Evolutionary conservation across 768 basidiomycete species (phyloP), one percentile per base, ranked within the genome.

Genomic region (Mrakia blollopis): DNA sequence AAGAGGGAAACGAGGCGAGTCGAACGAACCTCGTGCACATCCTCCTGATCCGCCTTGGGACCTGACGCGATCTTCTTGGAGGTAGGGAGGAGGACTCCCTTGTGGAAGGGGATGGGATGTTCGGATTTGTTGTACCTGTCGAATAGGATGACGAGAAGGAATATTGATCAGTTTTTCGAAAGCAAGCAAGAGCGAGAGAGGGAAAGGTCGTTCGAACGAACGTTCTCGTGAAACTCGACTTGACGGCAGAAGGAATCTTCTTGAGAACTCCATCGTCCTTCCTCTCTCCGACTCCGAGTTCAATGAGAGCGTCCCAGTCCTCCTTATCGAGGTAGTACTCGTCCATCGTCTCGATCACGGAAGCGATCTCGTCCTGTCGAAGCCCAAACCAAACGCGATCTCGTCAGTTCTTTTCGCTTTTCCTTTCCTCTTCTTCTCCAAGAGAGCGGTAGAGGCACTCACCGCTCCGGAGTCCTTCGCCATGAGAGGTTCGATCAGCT

Each of bases 231-330:
- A 99, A 90, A 0, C 91, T 85, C 0, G 91, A 84, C 86, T 99
- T 99, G 63, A 91, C 90, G 0, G 91, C 88, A 0, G 90, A 80
- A 0, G 92, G 85, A 41, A 99, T 93, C 84, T 91, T 91, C 86
- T 96, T 97, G 80, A 92, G 84, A 16, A 96, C 87, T 1, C 85
- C 9, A 0, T 91, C 91, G 69, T 92, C 92, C 76, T 88, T 88
- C 81, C 89, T 87, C 9, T 91, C 87, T 76, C 89, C 97, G 11
- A 99, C 88, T 0, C 96, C 97, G 13, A 99, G 87, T 82, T 98
- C 96, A 73, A 98, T 88, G 72, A 98, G 86, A 14, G 93, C 90
- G 80, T 99, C 97, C 96, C 95, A 98, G 81, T 98, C 96, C 39
- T 98, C 97, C 79, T 91, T 92, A 4, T 90, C 90, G 44, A 99